Evolutionary conservation across 1,284 basidiomycete genomes (phyloP), one percentile per base, ranked within the genome.

Genomic region (Ustilago sp.): DNA sequence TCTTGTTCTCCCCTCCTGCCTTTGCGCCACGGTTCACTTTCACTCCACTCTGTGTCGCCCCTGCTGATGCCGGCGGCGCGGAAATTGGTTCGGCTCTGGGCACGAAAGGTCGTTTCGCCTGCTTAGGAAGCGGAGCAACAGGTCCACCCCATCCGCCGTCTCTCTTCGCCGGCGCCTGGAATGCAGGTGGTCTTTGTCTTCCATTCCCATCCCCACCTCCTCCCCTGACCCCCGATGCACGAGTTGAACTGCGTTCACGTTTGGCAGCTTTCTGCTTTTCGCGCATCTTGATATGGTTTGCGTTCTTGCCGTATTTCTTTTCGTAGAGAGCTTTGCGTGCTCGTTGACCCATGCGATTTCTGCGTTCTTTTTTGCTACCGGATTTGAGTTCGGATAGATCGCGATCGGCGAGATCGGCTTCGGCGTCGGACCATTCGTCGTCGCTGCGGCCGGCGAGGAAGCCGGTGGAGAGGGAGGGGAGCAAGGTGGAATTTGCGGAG

Each of bases 241-340:
- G 38, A 2, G 15, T 12, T 23, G 51, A 4, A 12, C n/a, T 28
- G 12, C 63, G 50, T 35, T 70, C 57, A 38, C 50, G 56, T 35
- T 57, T 68, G 23, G 50, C 63, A 13, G 50, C 39, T 32, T 74
- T 69, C 31, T 63, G 59, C 54, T 79, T 68, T 50, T 80, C 69
- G 32, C 65, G 59, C 38, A 83, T 45, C 63, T 77, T 77, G 87
- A 95, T 89, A 87, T 98, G 95, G 85, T 95, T 96, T 13, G 95
- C 95, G 69, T 92, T 91, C 74, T 89, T 90, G 61, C 95, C 95
- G 83, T 91, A 98, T 87, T 95, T 98, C 88, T 95, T 95, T 88
- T 97, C 95, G 94, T 95, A 98, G 75, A 98, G 95, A 93, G 93
- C 93, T 88, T 93, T 89, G 64, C 95, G 89, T 11, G 95, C 95